phyloP scores from a whole-genome alignment of 257 asterid species.

The Solanum neorickii region DNA sequence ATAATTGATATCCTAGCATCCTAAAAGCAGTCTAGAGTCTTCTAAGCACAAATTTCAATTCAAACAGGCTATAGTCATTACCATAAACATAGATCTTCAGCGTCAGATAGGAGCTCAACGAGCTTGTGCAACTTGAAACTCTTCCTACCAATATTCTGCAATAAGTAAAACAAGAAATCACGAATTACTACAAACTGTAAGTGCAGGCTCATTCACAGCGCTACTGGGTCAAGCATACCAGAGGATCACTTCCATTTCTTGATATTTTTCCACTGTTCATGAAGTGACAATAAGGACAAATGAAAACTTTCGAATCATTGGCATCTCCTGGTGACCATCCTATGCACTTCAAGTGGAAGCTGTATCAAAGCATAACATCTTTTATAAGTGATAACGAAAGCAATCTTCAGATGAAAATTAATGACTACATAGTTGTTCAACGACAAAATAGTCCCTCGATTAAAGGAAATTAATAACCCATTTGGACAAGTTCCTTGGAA shows the following conservation, averaged over 20 bases:
- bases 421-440: neutral
- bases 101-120: conserved; percentile 39
- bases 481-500: neutral
- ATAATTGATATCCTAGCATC: neutral
- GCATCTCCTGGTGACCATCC: conserved; percentile 26
- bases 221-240: conserved; percentile 34
- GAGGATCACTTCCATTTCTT: conserved; percentile 29
- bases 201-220: neutral
- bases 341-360: conserved; percentile 57
- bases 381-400: neutral
- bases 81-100: conserved; percentile 63
- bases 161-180: conserved; percentile 11
- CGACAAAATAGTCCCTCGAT: neutral
- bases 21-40: neutral
- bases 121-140: conserved; percentile 43
- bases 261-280: conserved; percentile 37
- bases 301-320: conserved; percentile 1
- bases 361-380: conserved; percentile 17
- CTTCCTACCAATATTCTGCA: conserved; percentile 55
- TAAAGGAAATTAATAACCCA: neutral
- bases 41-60: neutral
- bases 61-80: conserved; percentile 16
- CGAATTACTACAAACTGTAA: neutral
- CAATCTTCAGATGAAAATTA: neutral
- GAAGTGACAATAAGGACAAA: conserved; percentile 55